Conservation (phyloP, 1,284 basidiomycete genomes). For the Austroboletus novae-zelandiae region DNA sequence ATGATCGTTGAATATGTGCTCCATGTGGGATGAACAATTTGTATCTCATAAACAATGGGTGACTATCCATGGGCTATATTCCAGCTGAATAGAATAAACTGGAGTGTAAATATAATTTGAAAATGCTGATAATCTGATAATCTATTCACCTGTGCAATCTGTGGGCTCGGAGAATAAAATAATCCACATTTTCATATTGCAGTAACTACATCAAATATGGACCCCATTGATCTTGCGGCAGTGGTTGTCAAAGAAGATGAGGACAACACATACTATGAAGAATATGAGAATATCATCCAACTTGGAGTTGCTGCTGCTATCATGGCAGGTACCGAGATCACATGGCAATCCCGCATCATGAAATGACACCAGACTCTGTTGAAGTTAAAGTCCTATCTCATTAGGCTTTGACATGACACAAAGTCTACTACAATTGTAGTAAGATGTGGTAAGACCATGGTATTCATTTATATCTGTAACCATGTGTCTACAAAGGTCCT, state of each 20-base stretch:
- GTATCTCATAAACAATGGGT: too few relatives aligned
- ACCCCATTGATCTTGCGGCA: background rate
- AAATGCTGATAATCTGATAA: background rate
- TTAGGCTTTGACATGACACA: too few relatives aligned
- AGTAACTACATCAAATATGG: background rate
- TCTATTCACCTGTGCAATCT: background rate
- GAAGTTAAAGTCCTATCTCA: too few relatives aligned
- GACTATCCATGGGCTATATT: too few relatives aligned
- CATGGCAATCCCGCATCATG: background rate
- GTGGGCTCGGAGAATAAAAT: background rate
- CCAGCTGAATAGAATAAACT: too few relatives aligned
- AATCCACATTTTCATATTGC: background rate
- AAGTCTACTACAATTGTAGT: too few relatives aligned
- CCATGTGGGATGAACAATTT: too few relatives aligned
- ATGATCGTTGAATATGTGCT: too few relatives aligned
- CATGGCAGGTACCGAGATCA: background rate
- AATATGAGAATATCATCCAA: background rate
- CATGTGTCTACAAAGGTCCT: too few relatives aligned
- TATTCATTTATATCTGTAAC: too few relatives aligned
- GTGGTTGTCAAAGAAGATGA: background rate
- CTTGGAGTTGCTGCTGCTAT: background rate
- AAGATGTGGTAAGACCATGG: too few relatives aligned
- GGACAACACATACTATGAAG: background rate
- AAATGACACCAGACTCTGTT: background rate
- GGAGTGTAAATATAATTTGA: too few relatives aligned